These are phyloP conservation scores for Datura wrightii DNA, from an alignment of 257 asterid species.

Conservation along the genomic window DNA sequence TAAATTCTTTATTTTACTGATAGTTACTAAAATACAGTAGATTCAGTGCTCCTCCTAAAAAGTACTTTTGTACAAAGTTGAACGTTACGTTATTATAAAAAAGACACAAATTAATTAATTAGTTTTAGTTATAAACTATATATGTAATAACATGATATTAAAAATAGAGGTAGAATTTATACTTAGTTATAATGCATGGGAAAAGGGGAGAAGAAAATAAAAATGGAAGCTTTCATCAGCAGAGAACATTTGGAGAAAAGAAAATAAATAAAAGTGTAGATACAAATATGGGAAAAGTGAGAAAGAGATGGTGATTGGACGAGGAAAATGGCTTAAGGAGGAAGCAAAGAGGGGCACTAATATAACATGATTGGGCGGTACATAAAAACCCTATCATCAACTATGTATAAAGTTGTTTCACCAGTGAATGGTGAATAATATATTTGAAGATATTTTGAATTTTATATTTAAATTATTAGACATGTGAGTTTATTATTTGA, in stretches of 20 bases:
- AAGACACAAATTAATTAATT: background rate
- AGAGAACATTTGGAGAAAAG: slow-evolving; percentile 9
- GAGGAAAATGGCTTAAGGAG: slow-evolving; percentile 24
- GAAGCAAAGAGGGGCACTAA: slow-evolving; percentile 17
- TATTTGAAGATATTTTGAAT: too few relatives aligned
- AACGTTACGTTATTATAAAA: background rate
- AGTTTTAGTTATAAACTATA: background rate
- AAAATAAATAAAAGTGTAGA: background rate
- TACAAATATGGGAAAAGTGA: slow-evolving; percentile 12
- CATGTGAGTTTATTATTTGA: too few relatives aligned
- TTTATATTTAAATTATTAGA: too few relatives aligned
- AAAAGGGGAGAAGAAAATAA: background rate
- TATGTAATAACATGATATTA: background rate
- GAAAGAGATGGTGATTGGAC: slow-evolving; percentile 23
- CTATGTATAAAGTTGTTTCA: background rate
- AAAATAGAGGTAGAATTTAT: background rate
- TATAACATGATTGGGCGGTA: background rate
- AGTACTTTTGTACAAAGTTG: background rate
- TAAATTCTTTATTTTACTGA: background rate
- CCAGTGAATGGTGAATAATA: too few relatives aligned
- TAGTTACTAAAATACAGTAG: background rate
- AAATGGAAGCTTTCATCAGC: background rate
- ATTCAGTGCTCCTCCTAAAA: background rate
- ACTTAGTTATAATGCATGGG: background rate
- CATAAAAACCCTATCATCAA: background rate